Base-by-base conservation (phyloP, 2,329 filamentous ascomycete species). In the Beauveria sp. region DNA sequence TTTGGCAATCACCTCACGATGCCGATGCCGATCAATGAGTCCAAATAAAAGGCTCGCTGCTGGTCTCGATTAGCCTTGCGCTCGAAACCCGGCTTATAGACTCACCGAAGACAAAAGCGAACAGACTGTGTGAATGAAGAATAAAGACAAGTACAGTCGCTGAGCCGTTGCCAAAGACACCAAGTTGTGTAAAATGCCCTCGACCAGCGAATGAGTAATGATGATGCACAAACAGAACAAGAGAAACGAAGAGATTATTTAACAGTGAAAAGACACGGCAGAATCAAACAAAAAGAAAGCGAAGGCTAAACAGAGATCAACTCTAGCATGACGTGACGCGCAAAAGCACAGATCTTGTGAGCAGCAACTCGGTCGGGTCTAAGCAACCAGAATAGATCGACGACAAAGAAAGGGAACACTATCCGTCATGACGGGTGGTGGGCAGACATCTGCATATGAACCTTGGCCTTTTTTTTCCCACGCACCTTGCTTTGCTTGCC, bases 151-250 rank as follows among this genome's bases (percentile, higher is more conserved):
- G 14, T 28, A 20, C 14, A 9, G 12, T 49, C 7, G 54, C 22
- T 46, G 40, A 38, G 20, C n/a, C 18, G 18, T 58, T 49, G 31
- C 8, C 43, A 14, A 34, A 58, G 8, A 26, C 31, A 28, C 9
- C 3, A 14, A 24, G 7, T 18, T 20, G 42, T 56, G 45, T 46
- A 46, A n/a, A n/a, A 48, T 52, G 49, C 24, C 61, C 53, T 61
- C 62, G 64, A 59, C 64, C 64, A 65, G 64, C 61, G 58, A 63
- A 63, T 54, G 52, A 63, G 61, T 62, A 48, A 52, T 56, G 50
- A 60, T 62, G 45, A 61, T 49, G 51, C 65, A 61, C 34, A 57
- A 60, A 43, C 64, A 65, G 55, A 64, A 65, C 63, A 62, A 64
- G 64, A 48, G 59, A 28, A 34, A 56, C 20, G 8, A 64, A 61